Evolutionary conservation across 78 protist genomes (phyloP).

Genomic region (Thecamonas trahens): DNA sequence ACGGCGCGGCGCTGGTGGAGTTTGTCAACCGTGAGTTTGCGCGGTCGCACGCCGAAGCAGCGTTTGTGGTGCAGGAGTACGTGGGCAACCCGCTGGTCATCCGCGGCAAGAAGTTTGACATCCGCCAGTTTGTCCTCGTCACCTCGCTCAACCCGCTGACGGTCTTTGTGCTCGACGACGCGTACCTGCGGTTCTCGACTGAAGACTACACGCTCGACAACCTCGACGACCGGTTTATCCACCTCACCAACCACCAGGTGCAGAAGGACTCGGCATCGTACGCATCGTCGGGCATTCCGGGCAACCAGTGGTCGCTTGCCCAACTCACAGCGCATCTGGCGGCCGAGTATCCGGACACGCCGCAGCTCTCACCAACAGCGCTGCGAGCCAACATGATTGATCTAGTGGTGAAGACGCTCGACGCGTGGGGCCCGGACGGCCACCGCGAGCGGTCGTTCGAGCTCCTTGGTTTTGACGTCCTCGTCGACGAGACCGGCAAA

Average conservation of each 20-base stretch:
- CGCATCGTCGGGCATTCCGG: conserved; percentile 2
- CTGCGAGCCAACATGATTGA: background rate
- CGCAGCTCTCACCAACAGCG: no score
- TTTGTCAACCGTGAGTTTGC: no score
- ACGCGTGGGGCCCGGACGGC: conserved; percentile 19
- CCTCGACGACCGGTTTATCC: conserved; percentile 23
- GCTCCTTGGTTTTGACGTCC: conserved; percentile 48
- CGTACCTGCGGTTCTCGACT: conserved; percentile 34
- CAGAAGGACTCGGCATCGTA: conserved; percentile 22
- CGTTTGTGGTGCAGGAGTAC: conserved; percentile 51
- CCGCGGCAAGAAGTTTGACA: conserved; percentile 48
- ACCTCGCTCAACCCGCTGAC: conserved; percentile 19
- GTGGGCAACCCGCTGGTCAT: conserved; percentile 32
- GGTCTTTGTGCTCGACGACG: conserved; percentile 7
- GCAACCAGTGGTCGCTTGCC: conserved; percentile 26
- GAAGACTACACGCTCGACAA: conserved; percentile 15
- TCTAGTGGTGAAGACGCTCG: conserved; percentile 12
- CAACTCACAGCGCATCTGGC: conserved; percentile 10
- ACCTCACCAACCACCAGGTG: conserved; percentile 34
- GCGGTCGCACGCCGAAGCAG: background rate
- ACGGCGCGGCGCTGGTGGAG: background rate
- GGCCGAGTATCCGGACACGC: background rate
- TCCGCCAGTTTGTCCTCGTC: conserved; percentile 55
- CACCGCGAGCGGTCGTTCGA: conserved; percentile 33
- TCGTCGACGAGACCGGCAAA: conserved; percentile 16